Conservation (phyloP, 805 yeast genomes). For the Teunomyces lycoperdinae region DNA sequence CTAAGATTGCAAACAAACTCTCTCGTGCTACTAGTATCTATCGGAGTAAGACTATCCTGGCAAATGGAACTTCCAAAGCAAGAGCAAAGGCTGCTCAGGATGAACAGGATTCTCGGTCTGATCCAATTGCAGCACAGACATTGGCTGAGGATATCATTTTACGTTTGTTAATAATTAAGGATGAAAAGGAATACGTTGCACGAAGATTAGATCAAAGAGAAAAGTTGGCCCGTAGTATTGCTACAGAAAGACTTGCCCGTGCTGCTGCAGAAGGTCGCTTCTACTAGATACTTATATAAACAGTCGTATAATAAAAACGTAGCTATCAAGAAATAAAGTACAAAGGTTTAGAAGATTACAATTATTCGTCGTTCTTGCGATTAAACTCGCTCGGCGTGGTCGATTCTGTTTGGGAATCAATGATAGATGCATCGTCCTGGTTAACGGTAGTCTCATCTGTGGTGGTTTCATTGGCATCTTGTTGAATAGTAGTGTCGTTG, state of each 20-base stretch:
- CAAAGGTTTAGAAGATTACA: background rate
- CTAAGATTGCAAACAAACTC: constrained; percentile 6
- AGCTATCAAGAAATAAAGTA: constrained; percentile 3
- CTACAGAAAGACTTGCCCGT: constrained; percentile 50
- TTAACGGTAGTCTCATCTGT: constrained; percentile 38
- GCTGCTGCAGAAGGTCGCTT: constrained; percentile 45
- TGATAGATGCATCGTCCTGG: constrained; percentile 23
- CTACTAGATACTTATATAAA: background rate
- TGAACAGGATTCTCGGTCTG: constrained; percentile 26
- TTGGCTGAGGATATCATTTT: constrained; percentile 66
- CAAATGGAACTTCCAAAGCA: constrained; percentile 62
- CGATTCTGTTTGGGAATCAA: constrained; percentile 12
- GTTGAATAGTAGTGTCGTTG: constrained; percentile 48
- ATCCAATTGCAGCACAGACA: constrained; percentile 40
- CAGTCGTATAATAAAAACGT: background rate
- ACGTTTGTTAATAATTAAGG: constrained; percentile 66
- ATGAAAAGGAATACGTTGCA: constrained; percentile 57
- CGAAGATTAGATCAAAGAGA: constrained; percentile 62
- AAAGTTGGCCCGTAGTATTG: constrained; percentile 50
- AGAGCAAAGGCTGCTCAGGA: constrained; percentile 38
- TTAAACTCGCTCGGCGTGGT: constrained; percentile 5
- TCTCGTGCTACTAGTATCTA: constrained; percentile 49
- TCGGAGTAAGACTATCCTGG: constrained; percentile 65
- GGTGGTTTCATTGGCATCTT: constrained; percentile 48
- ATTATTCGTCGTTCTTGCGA: constrained; percentile 4